Evolutionary conservation across 2,329 filamentous ascomycete genomes (phyloP).

Genomic region (Didymella glomerata): DNA sequence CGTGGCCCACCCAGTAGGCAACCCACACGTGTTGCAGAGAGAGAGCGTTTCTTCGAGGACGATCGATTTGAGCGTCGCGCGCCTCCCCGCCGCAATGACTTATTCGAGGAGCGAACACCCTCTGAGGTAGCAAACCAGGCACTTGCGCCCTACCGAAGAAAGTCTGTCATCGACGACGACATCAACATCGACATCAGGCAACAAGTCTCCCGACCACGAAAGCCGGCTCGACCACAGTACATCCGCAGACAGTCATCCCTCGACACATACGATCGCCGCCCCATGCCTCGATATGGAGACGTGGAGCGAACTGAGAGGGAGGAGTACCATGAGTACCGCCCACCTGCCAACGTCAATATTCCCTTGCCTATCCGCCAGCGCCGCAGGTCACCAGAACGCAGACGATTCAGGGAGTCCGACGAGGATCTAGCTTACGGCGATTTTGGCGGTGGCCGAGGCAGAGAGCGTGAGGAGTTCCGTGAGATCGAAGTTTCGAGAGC

Average conservation of each 20-base stretch:
- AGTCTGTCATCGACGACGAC: constrained; percentile 66
- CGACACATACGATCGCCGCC: constrained; percentile 86
- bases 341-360: constrained; percentile 73
- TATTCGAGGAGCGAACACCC: constrained; percentile 58
- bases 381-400: constrained; percentile 56
- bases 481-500: constrained; percentile 60
- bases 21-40: constrained; percentile 49
- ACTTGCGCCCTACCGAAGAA: constrained; percentile 66
- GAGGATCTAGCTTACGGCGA: constrained; percentile 67
- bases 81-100: constrained; percentile 50
- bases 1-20: constrained; percentile 43
- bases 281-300: constrained; percentile 65
- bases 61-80: constrained; percentile 55
- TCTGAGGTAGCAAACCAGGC: constrained; percentile 60
- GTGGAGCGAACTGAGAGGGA: constrained; percentile 62
- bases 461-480: constrained; percentile 56
- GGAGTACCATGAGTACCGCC: constrained; percentile 62
- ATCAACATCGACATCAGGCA: constrained; percentile 57
- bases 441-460: constrained; percentile 35
- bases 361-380: constrained; percentile 66
- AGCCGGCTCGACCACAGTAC: constrained; percentile 70
- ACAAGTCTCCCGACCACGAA: constrained; percentile 52
- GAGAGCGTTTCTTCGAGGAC: constrained; percentile 65
- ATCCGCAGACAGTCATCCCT: constrained; percentile 86
- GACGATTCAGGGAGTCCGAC: constrained; percentile 73